Conservation (phyloP, 2,329 filamentous ascomycete species). For the Magnaporthiopsis rhizophila region DNA sequence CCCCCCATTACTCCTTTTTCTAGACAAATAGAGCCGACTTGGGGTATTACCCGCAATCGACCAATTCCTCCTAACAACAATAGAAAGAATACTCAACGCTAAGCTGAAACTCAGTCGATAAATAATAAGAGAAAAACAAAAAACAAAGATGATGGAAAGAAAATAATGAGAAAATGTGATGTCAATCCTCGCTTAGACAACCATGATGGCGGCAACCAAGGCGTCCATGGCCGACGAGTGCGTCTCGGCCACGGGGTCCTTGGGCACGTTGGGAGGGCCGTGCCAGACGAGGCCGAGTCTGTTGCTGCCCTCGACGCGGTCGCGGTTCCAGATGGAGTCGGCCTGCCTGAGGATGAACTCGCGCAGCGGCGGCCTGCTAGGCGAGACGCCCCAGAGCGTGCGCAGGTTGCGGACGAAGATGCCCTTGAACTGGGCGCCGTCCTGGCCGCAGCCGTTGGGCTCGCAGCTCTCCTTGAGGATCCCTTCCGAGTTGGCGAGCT, state of each 20-base stretch:
- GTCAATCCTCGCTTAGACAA: slow-evolving; percentile 18
- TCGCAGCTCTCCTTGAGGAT: slow-evolving; percentile 49
- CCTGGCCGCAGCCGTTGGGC: slow-evolving; percentile 34
- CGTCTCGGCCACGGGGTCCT: slow-evolving; percentile 42
- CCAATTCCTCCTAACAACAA: neutral
- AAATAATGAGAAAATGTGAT: neutral
- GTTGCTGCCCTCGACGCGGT: slow-evolving; percentile 37
- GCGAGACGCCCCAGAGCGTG: slow-evolving; percentile 34
- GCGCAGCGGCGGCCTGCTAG: slow-evolving; percentile 28
- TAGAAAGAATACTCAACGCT: neutral
- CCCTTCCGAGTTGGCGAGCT: slow-evolving; percentile 30
- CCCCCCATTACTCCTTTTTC: neutral
- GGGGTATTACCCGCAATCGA: neutral
- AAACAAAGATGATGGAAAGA: neutral
- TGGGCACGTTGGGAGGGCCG: slow-evolving; percentile 40
- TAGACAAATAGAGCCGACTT: neutral
- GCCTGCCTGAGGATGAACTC: slow-evolving; percentile 54
- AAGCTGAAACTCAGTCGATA: too few species aligned
- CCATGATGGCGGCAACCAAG: slow-evolving; percentile 51
- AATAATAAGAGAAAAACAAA: too few species aligned
- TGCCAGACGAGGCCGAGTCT: slow-evolving; percentile 57
- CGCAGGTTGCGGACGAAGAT: slow-evolving; percentile 58
- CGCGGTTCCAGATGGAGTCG: slow-evolving; percentile 54
- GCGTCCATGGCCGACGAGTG: slow-evolving; percentile 61
- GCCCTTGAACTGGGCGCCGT: slow-evolving; percentile 61